Evolutionary conservation across 495 filamentous ascomycete species (phyloP).

Genomic region (Podospora pseudocomata): DNA sequence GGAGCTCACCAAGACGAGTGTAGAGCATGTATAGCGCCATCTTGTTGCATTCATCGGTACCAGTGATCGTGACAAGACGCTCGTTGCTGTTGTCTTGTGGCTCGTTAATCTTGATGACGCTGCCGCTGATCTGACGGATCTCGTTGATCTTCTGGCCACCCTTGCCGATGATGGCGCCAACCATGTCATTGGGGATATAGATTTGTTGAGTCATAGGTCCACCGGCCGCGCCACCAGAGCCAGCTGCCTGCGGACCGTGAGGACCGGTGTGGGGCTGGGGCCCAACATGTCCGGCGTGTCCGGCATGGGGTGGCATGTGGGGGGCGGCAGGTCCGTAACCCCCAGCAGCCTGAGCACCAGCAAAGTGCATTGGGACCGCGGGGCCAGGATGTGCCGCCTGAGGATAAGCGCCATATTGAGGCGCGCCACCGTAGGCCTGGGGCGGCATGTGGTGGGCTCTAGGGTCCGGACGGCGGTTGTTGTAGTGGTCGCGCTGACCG

Average conservation of each 20-base stretch:
- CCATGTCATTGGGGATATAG: slow-evolving; percentile 99
- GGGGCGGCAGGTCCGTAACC: slow-evolving; percentile 64
- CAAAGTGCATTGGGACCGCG: slow-evolving; percentile 67
- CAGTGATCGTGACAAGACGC: slow-evolving; percentile 93
- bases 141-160: slow-evolving; percentile 99
- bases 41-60: slow-evolving; percentile 95
- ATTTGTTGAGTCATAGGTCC: slow-evolving; percentile 96
- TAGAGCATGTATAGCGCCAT: slow-evolving; percentile 99
- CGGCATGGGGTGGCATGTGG: slow-evolving; percentile 68
- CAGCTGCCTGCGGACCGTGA: slow-evolving; percentile 64
- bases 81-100: slow-evolving; percentile 99
- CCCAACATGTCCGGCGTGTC: slow-evolving; percentile 53
- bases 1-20: slow-evolving; percentile 81
- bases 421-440: slow-evolving; percentile 38
- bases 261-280: slow-evolving; percentile 52
- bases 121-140: slow-evolving; percentile 92
- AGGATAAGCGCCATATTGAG: slow-evolving; percentile 62
- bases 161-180: slow-evolving; percentile 98
- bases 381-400: slow-evolving; percentile 58
- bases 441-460: slow-evolving; percentile 55
- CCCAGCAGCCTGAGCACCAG: slow-evolving; percentile 42
- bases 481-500: slow-evolving; percentile 81
- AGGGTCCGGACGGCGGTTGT: slow-evolving; percentile 60
- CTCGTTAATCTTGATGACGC: slow-evolving; percentile 99
- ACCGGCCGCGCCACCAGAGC: slow-evolving; percentile 64